Evolutionary conservation across 352 stramenopile genomes (phyloP), one percentile per base, ranked within the genome.

Genomic region (Phytopythium cucurbitacearum): DNA sequence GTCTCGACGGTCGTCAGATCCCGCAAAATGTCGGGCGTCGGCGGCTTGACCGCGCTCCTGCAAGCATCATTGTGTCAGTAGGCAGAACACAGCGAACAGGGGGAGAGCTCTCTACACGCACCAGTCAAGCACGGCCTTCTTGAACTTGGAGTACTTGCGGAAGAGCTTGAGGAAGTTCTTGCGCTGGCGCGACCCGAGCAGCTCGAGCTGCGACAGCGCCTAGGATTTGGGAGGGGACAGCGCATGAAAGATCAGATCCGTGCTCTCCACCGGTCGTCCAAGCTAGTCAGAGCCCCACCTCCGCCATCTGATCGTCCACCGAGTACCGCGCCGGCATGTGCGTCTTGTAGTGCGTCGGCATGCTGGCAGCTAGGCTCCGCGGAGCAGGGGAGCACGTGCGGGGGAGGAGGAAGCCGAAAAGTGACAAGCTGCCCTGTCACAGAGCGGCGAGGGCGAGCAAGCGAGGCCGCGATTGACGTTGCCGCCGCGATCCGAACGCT

Each of bases 121-220:
- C 85, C 81, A 94, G 55, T 93, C 82, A 46, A 93, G 91, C 13
- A 85, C 68, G 48, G 70, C 72, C 64, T 93, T 89, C 47, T 87
- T 89, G 57, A 82, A 64, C 62, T 91, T 91, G 48, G 71, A 86
- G 54, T 92, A 94, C 69, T 94, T 94, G 64, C 85, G 85, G 56
- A 94, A 94, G 48, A 94, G 69, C 67, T 94, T 94, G 66, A 92
- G 75, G 56, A 94, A 94, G 60, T 89, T 89, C 69, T 93, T 92
- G 37, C 82, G 72, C 62, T 92, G 82, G 40, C 85, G 71, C 13
- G 73, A 71, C 9, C 76, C 77, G 77, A 94, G 89, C 28, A 94
- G 75, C 57, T 94, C 85, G 9, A 87, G 62, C 43, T 80, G 89
- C 34, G 74, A 77, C 36, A 94, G 69, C 48, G 82, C 77, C 80